A percentile compares a stretch with the other conserved stretches of the same genome.
Evolutionary conservation across 2,329 filamentous ascomycete genomes (phyloP).

Genomic region (Nigrospora sphaerica): DNA sequence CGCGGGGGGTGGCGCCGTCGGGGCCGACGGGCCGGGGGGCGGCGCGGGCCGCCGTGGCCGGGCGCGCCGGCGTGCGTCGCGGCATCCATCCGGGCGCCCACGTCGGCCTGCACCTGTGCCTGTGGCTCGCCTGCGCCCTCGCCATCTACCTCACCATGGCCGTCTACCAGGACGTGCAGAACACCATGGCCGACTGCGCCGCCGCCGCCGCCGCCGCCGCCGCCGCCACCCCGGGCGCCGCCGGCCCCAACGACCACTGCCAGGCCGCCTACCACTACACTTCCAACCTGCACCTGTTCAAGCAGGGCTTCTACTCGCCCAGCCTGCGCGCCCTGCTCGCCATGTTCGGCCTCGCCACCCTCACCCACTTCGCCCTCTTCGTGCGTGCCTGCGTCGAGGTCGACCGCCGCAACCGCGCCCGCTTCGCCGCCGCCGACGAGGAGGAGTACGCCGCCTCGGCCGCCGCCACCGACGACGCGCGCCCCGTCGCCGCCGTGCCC

Average conservation of each 20-base stretch:
- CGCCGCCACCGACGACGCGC: neutral
- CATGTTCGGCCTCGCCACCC: constrained; percentile 66
- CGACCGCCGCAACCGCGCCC: constrained; percentile 15
- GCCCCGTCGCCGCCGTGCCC: neutral
- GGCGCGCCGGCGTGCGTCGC: constrained; percentile 5
- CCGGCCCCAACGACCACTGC: constrained; percentile 8
- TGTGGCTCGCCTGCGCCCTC: constrained; percentile 18
- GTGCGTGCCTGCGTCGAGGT: constrained; percentile 28
- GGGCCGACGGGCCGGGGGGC: constrained; percentile 1
- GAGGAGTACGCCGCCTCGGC: neutral
- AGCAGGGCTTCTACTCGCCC: constrained; percentile 10
- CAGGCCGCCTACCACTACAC: constrained; percentile 4
- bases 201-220: constrained; percentile 1
- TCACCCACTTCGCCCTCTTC: constrained; percentile 81
- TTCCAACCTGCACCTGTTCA: constrained; percentile 2
- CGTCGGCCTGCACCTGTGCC: constrained; percentile 17
- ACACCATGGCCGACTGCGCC: constrained; percentile 1
- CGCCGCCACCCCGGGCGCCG: neutral
- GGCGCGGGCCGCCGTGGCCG: constrained; percentile 1
- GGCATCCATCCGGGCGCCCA: constrained; percentile 24
- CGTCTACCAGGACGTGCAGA: constrained; percentile 1
- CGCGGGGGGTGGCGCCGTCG: constrained; percentile 4
- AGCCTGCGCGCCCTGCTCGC: constrained; percentile 52
- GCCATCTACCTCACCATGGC: constrained; percentile 10
- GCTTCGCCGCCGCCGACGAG: neutral